Conservation (phyloP, 2,329 filamentous ascomycete species). For the Sporothrix humicola region DNA sequence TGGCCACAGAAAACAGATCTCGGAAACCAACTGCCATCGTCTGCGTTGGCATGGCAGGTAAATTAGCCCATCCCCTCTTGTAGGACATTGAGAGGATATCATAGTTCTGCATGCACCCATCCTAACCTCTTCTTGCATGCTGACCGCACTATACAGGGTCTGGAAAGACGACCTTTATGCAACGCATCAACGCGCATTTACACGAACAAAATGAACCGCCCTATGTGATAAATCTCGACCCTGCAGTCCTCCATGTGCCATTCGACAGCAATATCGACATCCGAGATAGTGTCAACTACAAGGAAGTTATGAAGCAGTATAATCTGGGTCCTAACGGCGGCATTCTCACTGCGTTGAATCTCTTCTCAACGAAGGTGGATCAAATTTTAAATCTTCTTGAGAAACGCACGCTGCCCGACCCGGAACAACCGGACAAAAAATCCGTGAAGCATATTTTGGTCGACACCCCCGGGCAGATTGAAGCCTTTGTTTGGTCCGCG, state of each 20-base stretch:
- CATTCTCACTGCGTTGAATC: slow-evolving; percentile 91
- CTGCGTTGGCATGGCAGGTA: slow-evolving; percentile 95
- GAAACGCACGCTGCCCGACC: slow-evolving; percentile 75
- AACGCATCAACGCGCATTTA: slow-evolving; percentile 92
- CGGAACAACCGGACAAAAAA: slow-evolving; percentile 63
- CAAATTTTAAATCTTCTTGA: slow-evolving; percentile 89
- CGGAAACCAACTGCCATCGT: slow-evolving; percentile 76
- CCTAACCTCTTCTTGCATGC: not conserved
- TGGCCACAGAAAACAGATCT: slow-evolving; percentile 37
- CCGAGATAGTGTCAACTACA: slow-evolving; percentile 97
- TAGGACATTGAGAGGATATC: too few species aligned
- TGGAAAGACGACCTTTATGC: slow-evolving; percentile 99
- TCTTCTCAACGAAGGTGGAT: slow-evolving; percentile 98
- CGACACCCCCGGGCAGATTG: slow-evolving; percentile 96
- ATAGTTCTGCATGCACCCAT: too few species aligned
- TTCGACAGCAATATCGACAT: slow-evolving; percentile 99
- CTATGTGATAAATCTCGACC: slow-evolving; percentile 97
- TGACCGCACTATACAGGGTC: slow-evolving; percentile 63
- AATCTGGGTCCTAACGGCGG: slow-evolving; percentile 97
- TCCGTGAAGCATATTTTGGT: slow-evolving; percentile 84
- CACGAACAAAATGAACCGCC: slow-evolving; percentile 80
- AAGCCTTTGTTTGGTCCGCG: slow-evolving; percentile 98
- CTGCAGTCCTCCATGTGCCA: slow-evolving; percentile 88
- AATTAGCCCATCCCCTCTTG: slow-evolving; percentile 16
- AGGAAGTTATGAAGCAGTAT: slow-evolving; percentile 99